phyloP scores from a whole-genome alignment of 352 stramenopile species.

The Phytophthora cryptogea region DNA sequence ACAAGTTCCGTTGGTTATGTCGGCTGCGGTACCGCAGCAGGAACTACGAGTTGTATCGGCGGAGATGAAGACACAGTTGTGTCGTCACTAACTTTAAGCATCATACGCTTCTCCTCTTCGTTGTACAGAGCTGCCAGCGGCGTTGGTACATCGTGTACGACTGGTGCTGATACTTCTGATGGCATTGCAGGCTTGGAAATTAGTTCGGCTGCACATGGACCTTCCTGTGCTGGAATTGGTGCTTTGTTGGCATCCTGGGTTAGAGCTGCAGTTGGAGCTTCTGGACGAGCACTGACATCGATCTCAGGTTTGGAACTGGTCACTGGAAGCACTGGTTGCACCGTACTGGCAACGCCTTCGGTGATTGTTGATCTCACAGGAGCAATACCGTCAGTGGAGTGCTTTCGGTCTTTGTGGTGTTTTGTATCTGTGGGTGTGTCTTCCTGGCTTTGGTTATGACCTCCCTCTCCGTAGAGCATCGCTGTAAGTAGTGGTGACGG shows the following conservation, averaged over 20 bases:
- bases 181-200: constrained; percentile 4
- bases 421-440: constrained; percentile 18
- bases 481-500: constrained; percentile 22
- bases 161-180: constrained; percentile 14
- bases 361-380: background rate
- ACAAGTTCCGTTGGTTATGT: constrained; percentile 1
- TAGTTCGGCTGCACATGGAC: constrained; percentile 19
- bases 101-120: constrained; percentile 68
- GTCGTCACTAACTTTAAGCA: constrained; percentile 45
- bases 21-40: constrained; percentile 21
- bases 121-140: constrained; percentile 76
- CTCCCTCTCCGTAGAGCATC: constrained; percentile 25
- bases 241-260: constrained; percentile 4
- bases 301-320: background rate
- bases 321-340: background rate
- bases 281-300: background rate
- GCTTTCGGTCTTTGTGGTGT: constrained; percentile 18
- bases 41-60: constrained; percentile 21
- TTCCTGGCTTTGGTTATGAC: constrained; percentile 9
- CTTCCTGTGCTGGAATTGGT: constrained; percentile 8
- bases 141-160: constrained; percentile 45
- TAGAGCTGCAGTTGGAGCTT: constrained; percentile 1
- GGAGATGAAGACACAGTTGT: constrained; percentile 18
- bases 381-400: constrained; percentile 16
- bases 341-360: background rate